Base-by-base conservation (phyloP, 352 stramenopile genomes). In the Albugo candida region DNA sequence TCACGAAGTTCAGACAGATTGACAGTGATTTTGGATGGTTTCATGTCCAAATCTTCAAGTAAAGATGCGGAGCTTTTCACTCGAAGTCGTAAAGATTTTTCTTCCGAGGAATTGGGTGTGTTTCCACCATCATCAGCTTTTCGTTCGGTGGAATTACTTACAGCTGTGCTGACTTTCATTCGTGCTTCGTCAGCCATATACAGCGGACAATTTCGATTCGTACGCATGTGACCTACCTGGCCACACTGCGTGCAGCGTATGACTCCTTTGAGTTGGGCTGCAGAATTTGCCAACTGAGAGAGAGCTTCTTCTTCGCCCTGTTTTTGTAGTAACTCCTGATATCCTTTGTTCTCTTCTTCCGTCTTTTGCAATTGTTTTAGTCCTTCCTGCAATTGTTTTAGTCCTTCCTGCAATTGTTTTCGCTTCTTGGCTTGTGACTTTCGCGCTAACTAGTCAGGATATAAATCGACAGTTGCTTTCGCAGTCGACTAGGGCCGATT, bases 311-410 rank as follows among this genome's bases (percentile, higher is more conserved):
- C 57, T 39, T 88, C 71, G 21, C 71, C 69, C 36, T 70, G 61
- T 31, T 83, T 81, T 49, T 86, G 64, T 14, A 89, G 66, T 67
- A 84, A 79, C 58, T 84, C 74, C 24, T 82, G 64, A 38, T 89
- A 89, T 8, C 74, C 74, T 49, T 76, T 81, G 56, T 85, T 91
- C 20, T 83, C 69, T 36, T 70, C 69, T 54, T 91, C 72, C 1
- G 73, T 91, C 47, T 77, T 83, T 50, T 82, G 58, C 10, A 87
- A 54, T 47, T 85, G 72, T 53, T 87, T 91, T n/a, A 91, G 51
- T 51, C 86, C 77, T 41, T 87, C 77, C 54, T 85, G 68, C 19
- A 91, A 53, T n/a, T n/a, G n/a, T n/a, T n/a, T n/a, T n/a, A n/a
- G n/a, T n/a, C n/a, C n/a, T n/a, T n/a, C n/a, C n/a, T n/a, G n/a